Conservation (phyloP, 257 asterid species). For the Solanum etuberosum region DNA sequence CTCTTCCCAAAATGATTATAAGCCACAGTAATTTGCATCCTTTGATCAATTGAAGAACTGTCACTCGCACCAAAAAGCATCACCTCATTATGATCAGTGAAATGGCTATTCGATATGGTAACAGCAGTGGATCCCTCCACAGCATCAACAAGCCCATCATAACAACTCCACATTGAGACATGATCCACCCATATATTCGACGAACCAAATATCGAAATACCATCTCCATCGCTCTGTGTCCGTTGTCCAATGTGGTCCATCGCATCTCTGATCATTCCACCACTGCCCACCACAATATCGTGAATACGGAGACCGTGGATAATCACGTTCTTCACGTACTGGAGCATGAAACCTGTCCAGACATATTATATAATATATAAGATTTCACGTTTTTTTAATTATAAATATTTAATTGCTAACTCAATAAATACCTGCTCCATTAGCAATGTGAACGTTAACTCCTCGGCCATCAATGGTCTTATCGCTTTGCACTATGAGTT, state of each 20-base stretch:
- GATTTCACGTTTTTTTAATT: background rate
- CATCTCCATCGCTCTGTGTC: constrained; percentile 71
- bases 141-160: constrained; percentile 63
- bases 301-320: constrained; percentile 53
- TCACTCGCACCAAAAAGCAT: constrained; percentile 78
- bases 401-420: background rate
- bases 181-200: constrained; percentile 80
- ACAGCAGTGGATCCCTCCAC: constrained; percentile 60
- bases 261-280: constrained; percentile 54
- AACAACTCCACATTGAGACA: constrained; percentile 51
- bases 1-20: constrained; percentile 88
- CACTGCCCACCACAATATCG: constrained; percentile 26
- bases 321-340: constrained; percentile 50
- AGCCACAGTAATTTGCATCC: constrained; percentile 77
- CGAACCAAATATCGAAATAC: constrained; percentile 55
- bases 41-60: constrained; percentile 22
- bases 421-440: constrained; percentile 39
- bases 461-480: constrained; percentile 93
- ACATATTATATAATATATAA: background rate
- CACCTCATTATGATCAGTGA: constrained; percentile 80
- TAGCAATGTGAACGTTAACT: constrained; percentile 36
- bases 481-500: constrained; percentile 46
- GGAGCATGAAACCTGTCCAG: constrained; percentile 36
- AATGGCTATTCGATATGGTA: constrained; percentile 70
- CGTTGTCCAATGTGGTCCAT: constrained; percentile 48